Conservation (phyloP, 1,284 basidiomycete genomes). For the Sphagnurus paluster region DNA sequence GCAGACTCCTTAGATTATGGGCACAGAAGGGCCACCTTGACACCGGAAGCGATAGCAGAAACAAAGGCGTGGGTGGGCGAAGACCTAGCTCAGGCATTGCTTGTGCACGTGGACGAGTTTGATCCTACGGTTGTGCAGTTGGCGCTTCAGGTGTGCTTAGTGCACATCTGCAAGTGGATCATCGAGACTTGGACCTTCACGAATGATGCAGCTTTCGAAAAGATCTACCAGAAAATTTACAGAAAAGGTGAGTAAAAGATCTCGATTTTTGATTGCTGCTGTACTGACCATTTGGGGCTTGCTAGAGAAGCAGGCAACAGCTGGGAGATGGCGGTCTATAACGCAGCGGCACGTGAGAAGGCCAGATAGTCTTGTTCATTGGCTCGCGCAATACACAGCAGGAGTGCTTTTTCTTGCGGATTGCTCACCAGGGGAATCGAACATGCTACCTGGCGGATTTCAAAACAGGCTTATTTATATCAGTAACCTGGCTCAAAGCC, state of each 20-base stretch:
- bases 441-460: constrained; percentile 1
- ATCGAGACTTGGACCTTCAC: constrained; percentile 21
- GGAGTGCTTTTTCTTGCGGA: constrained; percentile 13
- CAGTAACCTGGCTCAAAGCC: constrained; percentile 16
- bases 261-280: too few relatives aligned
- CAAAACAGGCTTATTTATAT: constrained; percentile 15
- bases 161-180: constrained; percentile 17
- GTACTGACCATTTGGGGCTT: too few relatives aligned
- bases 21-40: not conserved
- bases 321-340: constrained; percentile 24
- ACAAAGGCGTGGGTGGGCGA: not conserved
- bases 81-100: constrained; percentile 7
- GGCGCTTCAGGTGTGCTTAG: constrained; percentile 23
- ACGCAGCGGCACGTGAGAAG: constrained; percentile 15
- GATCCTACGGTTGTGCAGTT: constrained; percentile 24
- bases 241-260: too few relatives aligned
- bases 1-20: constrained; percentile 18
- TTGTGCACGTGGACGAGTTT: constrained; percentile 1
- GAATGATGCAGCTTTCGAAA: constrained; percentile 9
- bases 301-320: constrained; percentile 20
- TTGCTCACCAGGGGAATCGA: not conserved
- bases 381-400: constrained; percentile 1
- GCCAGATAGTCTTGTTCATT: not conserved
- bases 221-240: too few relatives aligned
- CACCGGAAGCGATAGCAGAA: not conserved